Conservation (phyloP, 2,329 filamentous ascomycete genomes). For the Magnaporthiopsis poae region DNA sequence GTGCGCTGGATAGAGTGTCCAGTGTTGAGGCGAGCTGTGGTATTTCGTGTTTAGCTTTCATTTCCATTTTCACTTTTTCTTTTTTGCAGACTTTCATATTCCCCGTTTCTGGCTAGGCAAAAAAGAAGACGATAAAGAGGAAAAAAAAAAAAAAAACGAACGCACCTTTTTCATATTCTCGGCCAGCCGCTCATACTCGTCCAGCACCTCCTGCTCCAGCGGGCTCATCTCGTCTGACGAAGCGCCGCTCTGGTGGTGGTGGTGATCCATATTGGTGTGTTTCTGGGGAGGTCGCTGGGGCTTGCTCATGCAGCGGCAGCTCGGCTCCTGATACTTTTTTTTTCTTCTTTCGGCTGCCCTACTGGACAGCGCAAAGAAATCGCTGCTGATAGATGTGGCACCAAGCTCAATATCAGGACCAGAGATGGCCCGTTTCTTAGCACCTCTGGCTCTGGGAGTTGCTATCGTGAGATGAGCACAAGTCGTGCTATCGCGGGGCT, state of each 20-base stretch:
- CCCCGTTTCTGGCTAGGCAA: no score
- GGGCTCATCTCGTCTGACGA: constrained; percentile 51
- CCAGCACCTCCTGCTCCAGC: constrained; percentile 85
- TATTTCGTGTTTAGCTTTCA: not conserved
- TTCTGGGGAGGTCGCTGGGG: not conserved
- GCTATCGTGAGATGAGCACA: not conserved
- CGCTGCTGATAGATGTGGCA: no score
- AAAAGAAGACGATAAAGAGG: not conserved
- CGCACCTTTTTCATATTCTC: constrained; percentile 82
- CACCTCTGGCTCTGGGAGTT: no score
- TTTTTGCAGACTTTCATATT: not conserved
- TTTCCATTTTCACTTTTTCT: not conserved
- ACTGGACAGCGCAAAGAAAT: no score
- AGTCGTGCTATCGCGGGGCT: not conserved
- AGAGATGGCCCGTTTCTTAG: no score
- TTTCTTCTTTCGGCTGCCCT: no score
- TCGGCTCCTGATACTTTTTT: no score
- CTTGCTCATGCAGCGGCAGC: not conserved
- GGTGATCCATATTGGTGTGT: constrained; percentile 15
- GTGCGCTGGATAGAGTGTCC: constrained; percentile 55
- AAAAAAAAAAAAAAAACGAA: not conserved
- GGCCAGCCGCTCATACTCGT: constrained; percentile 80
- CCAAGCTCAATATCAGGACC: no score
- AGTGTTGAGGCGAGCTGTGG: constrained; percentile 49
- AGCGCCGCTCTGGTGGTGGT: constrained; percentile 10